A percentile compares a stretch with the other conserved stretches of the same genome.
Conservation (phyloP, 176 grass and related monocot genomes). For the Hsuehochloa calcarea region DNA sequence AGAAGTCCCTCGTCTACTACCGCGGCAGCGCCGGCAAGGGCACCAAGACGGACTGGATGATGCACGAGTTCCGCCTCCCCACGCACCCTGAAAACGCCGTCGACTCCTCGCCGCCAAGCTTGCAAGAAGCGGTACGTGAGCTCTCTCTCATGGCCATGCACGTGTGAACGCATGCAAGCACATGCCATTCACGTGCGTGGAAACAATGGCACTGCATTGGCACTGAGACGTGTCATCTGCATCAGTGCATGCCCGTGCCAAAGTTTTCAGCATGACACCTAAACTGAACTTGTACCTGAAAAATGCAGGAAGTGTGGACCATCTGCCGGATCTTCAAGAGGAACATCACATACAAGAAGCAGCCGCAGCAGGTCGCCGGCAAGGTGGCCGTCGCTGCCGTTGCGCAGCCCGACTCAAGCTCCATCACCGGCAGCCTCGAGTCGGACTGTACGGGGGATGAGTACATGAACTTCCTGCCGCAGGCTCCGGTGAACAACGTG, state of each 20-base stretch:
- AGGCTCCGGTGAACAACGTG: not conserved
- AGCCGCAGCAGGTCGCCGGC: conserved; percentile 36
- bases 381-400: not conserved
- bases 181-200: not conserved
- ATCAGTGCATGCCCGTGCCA: not conserved
- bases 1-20: conserved; percentile 94
- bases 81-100: not conserved
- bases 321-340: conserved; percentile 86
- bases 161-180: not conserved
- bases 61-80: conserved; percentile 91
- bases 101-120: conserved; percentile 7
- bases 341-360: conserved; percentile 47
- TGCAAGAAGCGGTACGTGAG: conserved; percentile 61
- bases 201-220: not conserved
- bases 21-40: conserved; percentile 77
- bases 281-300: not conserved
- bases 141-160: not conserved
- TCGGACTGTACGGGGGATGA: conserved; percentile 43
- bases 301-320: conserved; percentile 82
- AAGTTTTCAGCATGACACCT: not conserved
- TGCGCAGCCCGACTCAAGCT: conserved; percentile 37
- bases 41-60: conserved; percentile 95
- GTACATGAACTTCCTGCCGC: conserved; percentile 26
- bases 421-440: conserved; percentile 57
- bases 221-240: not conserved